Base-by-base conservation (phyloP, 129 eudicot genomes). In the Rutidosis leptorrhynchoides region DNA sequence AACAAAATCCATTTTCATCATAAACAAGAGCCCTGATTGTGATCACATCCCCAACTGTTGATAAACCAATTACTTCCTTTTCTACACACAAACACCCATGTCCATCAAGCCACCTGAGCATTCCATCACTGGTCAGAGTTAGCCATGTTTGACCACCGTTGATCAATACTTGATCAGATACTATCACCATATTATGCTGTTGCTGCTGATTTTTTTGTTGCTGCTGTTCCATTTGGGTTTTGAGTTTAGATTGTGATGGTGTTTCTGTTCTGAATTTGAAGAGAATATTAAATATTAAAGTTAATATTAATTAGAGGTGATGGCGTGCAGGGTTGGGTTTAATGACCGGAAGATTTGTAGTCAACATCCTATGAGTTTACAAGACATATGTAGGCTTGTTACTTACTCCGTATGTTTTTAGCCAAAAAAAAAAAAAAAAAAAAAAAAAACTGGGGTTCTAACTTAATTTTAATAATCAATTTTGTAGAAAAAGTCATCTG, bases 31-130 rank as follows among this genome's bases (percentile, higher is more conserved):
- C 78, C 62, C 63, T 86, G 48, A 93, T 51, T 10, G 71, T 73
- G 43, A 93, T 77, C 65, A 73, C 69, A 12, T 56, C 69, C 14
- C 80, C 96, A 23, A 60, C 67, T 0, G 59, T 75, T 9, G 86
- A 65, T 68, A 89, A 75, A 3, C 96, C 95, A 6, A 86, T 58
- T 2, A 89, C 95, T 74, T 93, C 76, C 65, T 82, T 89, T 79
- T 93, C 93, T 32, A 93, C 71, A 28, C 48, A 75, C 81, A 93
- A 42, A 35, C 58, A 12, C 19, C 12, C 56, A 32, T 58, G 64
- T 25, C 53, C 60, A 56, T 74, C 81, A 26, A 26, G 6, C 62
- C 66, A 27, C 5, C 67, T 23, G 40, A 24, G 43, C 10, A 10
- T 29, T 57, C 21, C 56, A 33, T 63, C 90, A 66, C 71, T 11